Conservation (phyloP, 2,329 filamentous ascomycete species). For the Penicillium sp. region DNA sequence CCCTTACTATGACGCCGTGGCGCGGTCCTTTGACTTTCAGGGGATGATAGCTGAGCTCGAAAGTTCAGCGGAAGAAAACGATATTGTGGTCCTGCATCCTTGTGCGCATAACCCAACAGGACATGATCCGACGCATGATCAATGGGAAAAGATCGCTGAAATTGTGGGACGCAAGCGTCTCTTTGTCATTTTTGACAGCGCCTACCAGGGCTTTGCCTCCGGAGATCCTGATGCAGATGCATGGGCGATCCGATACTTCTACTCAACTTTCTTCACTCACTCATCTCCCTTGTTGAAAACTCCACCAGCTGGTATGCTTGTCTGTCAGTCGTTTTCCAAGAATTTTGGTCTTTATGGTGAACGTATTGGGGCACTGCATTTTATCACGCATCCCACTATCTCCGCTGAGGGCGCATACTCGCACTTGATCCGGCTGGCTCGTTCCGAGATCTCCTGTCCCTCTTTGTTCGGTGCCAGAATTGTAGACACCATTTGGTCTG, state of each 20-base stretch:
- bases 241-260: constrained; percentile 80
- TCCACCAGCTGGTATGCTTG: constrained; percentile 32
- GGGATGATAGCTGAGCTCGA: constrained; percentile 64
- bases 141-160: constrained; percentile 78
- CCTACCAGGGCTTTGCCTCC: constrained; percentile 91
- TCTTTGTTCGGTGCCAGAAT: constrained; percentile 33
- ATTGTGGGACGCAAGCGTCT: constrained; percentile 71
- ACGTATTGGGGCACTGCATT: constrained; percentile 83
- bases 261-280: constrained; percentile 34
- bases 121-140: constrained; percentile 77
- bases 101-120: constrained; percentile 97
- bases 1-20: constrained; percentile 75
- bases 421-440: constrained; percentile 15
- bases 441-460: constrained; percentile 30
- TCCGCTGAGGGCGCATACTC: constrained; percentile 7
- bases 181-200: constrained; percentile 91
- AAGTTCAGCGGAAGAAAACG: constrained; percentile 66
- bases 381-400: constrained; percentile 9
- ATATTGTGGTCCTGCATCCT: constrained; percentile 82
- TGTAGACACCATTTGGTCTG: constrained; percentile 27
- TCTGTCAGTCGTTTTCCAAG: constrained; percentile 56
- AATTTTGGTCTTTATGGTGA: constrained; percentile 79
- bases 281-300: not conserved
- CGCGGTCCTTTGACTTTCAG: constrained; percentile 24
- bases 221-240: constrained; percentile 77